Conservation (phyloP, 495 filamentous ascomycete genomes). For the Acidiella bohemica region DNA sequence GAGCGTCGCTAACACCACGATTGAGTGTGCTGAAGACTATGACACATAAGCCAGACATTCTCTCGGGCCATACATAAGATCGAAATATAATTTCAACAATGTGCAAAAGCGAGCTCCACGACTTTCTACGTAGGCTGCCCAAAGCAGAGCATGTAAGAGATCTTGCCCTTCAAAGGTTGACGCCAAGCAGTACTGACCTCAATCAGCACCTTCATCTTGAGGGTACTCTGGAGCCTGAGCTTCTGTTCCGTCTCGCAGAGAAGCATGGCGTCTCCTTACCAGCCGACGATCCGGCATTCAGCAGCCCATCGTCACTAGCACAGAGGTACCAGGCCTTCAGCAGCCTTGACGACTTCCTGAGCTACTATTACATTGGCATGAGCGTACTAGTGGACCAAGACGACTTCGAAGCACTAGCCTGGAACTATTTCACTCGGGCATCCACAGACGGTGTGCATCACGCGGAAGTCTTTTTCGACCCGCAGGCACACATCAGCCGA, state of each 20-base stretch:
- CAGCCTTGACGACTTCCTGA: slow-evolving; percentile 63
- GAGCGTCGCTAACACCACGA: too few species aligned
- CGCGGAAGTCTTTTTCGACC: slow-evolving; percentile 71
- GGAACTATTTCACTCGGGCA: slow-evolving; percentile 54
- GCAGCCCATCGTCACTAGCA: slow-evolving; percentile 35
- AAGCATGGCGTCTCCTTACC: slow-evolving; percentile 52
- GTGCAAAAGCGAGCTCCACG: slow-evolving; percentile 43
- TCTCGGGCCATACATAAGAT: too few species aligned
- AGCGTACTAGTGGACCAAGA: slow-evolving; percentile 42
- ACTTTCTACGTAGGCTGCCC: slow-evolving; percentile 51
- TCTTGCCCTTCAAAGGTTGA: too few species aligned
- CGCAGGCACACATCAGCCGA: slow-evolving; percentile 55
- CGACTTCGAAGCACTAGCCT: slow-evolving; percentile 65
- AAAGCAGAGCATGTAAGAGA: slow-evolving; percentile 71
- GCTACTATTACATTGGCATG: slow-evolving; percentile 69
- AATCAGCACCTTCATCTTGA: slow-evolving; percentile 68
- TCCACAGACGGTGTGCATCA: slow-evolving; percentile 53
- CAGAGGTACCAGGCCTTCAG: slow-evolving; percentile 49
- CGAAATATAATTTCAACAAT: too few species aligned
- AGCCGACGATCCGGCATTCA: slow-evolving; percentile 27
- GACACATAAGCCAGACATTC: too few species aligned
- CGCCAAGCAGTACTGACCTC: too few species aligned
- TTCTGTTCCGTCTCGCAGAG: slow-evolving; percentile 55
- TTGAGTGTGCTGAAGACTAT: too few species aligned
- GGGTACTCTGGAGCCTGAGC: slow-evolving; percentile 50